Evolutionary conservation across 1,284 basidiomycete species (phyloP).

Genomic region (Agaricales sp.): DNA sequence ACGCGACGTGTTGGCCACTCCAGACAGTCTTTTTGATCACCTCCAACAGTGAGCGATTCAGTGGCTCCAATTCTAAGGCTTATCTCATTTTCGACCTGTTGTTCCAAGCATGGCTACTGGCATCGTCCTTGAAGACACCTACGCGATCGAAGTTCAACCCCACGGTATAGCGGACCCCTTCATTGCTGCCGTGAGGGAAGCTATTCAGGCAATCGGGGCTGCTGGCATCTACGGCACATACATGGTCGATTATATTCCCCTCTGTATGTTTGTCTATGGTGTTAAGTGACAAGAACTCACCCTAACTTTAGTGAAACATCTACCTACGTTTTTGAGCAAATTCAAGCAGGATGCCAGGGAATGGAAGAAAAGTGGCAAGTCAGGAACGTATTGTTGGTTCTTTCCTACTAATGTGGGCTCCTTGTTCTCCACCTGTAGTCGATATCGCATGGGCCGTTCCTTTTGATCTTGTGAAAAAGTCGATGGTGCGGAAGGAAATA

Average conservation of each 20-base stretch:
- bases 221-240: constrained; percentile 7
- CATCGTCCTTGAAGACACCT: constrained; percentile 11
- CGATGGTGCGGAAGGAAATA: too few species aligned
- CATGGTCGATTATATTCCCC: constrained; percentile 12
- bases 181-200: constrained; percentile 14
- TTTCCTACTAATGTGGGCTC: too few species aligned
- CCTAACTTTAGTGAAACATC: not conserved
- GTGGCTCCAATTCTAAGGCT: not conserved
- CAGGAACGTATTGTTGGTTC: not conserved
- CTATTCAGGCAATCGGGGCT: constrained; percentile 13
- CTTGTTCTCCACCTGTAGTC: not conserved
- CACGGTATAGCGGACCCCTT: constrained; percentile 17
- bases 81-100: not conserved
- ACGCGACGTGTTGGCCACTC: constrained; percentile 19
- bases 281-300: too few species aligned
- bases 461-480: not conserved
- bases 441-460: not conserved
- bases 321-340: not conserved
- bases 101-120: constrained; percentile 11
- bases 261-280: not conserved
- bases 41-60: constrained; percentile 24
- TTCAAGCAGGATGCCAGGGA: not conserved
- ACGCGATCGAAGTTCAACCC: constrained; percentile 15
- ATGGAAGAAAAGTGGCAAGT: not conserved
- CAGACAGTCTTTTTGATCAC: constrained; percentile 23